phyloP scores from a whole-genome alignment of 768 basidiomycete species.

The Megacollybia marginata region DNA sequence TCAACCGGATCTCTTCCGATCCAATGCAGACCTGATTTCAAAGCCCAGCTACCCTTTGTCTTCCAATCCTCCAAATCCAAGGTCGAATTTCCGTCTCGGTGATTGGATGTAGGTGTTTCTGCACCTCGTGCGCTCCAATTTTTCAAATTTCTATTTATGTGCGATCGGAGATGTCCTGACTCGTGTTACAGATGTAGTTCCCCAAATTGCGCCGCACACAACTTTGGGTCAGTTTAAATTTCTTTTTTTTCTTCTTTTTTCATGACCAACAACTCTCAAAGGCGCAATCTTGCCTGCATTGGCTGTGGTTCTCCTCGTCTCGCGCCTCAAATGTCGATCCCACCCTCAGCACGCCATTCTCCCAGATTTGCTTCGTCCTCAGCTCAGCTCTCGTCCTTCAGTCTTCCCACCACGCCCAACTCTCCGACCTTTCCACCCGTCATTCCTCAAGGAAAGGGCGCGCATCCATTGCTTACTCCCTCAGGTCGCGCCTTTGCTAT shows the following conservation, averaged over 20 bases:
- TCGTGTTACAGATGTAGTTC: constrained; percentile 47
- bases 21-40: constrained; percentile 11
- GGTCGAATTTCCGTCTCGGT: constrained; percentile 57
- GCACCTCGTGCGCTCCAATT: constrained; percentile 8
- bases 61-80: constrained; percentile 64
- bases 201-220: constrained; percentile 70
- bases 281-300: constrained; percentile 72
- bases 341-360: constrained; percentile 1
- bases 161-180: constrained; percentile 6
- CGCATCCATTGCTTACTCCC: constrained; percentile 75
- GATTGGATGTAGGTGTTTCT: constrained; percentile 66
- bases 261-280: constrained; percentile 37
- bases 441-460: constrained; percentile 26
- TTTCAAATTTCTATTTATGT: constrained; percentile 11
- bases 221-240: constrained; percentile 64
- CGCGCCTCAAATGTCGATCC: constrained; percentile 22
- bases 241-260: constrained; percentile 7
- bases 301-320: constrained; percentile 48
- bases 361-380: constrained; percentile 5
- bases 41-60: constrained; percentile 49
- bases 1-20: constrained; percentile 6
- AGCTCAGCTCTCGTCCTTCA: constrained; percentile 2
- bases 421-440: constrained; percentile 8
- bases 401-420: background rate
- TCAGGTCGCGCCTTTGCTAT: constrained; percentile 71